Evolutionary conservation across 1,284 basidiomycete species (phyloP), one percentile per base, ranked within the genome.

Genomic region (Ganoderma lucidum): DNA sequence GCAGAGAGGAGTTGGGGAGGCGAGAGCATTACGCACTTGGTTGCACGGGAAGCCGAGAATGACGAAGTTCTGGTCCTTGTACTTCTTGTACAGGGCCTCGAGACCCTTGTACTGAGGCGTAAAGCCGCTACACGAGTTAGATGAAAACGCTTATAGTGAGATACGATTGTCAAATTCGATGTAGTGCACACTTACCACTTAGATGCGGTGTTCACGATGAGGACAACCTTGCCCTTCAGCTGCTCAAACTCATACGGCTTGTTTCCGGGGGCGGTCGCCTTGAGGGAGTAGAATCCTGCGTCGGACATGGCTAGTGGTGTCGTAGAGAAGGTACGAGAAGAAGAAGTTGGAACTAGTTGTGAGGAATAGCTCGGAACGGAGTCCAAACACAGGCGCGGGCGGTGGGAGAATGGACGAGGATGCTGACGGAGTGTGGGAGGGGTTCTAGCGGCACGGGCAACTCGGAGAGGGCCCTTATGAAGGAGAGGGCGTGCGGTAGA

Each of bases 21-120:
- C 32, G 23, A 23, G n/a, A 28, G 55, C 59, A 63, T 15, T 74
- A 63, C 84, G 71, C 70, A 94, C 94, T 84, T 96, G 96, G 80
- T 97, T 97, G 84, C 91, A 96, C 41, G 96, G 96, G 85, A 97
- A 97, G 2, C 96, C 96, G 68, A 97, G 85, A 75, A 97, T 88
- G 69, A 91, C 84, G 65, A 97, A 86, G 19, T 86, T 93, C 70
- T 88, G 84, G 67, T 92, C 90, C 75, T 92, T 91, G 84, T 96
- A 92, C 80, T 96, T 95, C 74, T 96, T 90, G 80, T 96, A 90
- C 44, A 98, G 82, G 8, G 83, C 84, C 81, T 98, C 94, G 28
- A 98, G 87, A 72, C 94, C 94, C 78, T 89, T 92, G 82, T 96
- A 96, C 80, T 97, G 96, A 10, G 93, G 92, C 6, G 95, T 96